Evolutionary conservation across 257 asterid species (phyloP), one percentile per base, ranked within the genome.

Genomic region (Petunia axillaris): DNA sequence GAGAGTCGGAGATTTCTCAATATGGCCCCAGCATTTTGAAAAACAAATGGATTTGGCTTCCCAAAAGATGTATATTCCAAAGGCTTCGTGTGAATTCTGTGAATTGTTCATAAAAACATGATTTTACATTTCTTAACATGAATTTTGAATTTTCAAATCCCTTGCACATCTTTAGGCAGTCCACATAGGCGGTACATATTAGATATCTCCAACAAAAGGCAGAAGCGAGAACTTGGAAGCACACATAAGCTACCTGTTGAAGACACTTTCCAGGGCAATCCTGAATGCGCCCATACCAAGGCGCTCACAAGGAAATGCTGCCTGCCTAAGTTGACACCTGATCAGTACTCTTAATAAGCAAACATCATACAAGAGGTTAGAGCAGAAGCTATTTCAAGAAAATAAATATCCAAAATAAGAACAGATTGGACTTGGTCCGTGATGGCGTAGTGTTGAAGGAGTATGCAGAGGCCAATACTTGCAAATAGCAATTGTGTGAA

Each of bases 211-310:
- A 8, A 67, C 75, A 67, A 67, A 37, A 39, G 16, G 35, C 75
- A 67, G 50, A 67, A 25, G 63, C 5, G 36, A 67, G 75, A 67
- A 67, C 4, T 67, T 46, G 50, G 75, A n/a, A 67, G 50, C 39
- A 8, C 25, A 79, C 16, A 50, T n/a, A n/a, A 11, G 10, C 77
- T 52, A 89, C 93, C 93, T 87, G 88, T 87, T 89, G 85, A 88
- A 91, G 81, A 91, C 84, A 80, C 90, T 88, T 86, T 89, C 92
- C 55, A 91, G 92, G 46, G 95, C 91, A 67, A 84, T 89, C 80
- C 92, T 86, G 80, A 90, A 90, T 71, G 94, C 92, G 60, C 94
- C 94, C 88, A 89, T 85, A 78, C 94, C 94, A 64, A 91, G 93
- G 60, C 93, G 93, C 86, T 91, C 87, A 2, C 87, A 85, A 54